phyloP scores from a whole-genome alignment of 1,139 yeast genomes.

The Yarrowia galli region DNA sequence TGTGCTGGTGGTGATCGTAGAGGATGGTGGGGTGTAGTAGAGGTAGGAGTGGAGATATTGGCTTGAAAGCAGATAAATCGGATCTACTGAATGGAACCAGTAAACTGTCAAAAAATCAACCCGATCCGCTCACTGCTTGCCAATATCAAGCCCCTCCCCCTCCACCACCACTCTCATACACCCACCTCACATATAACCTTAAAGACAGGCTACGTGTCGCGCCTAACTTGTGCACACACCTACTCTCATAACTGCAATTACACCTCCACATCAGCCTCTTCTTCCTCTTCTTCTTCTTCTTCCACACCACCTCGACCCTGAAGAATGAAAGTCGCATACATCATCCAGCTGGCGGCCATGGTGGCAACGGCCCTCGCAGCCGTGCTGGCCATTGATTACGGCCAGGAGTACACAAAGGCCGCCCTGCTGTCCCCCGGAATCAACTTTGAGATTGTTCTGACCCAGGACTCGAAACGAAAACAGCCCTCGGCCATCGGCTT shows the following conservation, averaged over 20 bases:
- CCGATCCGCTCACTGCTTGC: not conserved
- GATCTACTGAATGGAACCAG: too few relatives aligned
- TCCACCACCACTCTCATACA: not conserved
- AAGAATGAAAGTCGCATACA: conserved; percentile 19
- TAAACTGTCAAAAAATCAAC: not conserved
- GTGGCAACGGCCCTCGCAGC: conserved; percentile 54
- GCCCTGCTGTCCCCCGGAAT: conserved; percentile 90
- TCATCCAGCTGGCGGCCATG: conserved; percentile 36
- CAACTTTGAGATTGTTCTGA: conserved; percentile 83
- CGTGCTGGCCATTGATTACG: conserved; percentile 86
- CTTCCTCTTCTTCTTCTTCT: not conserved
- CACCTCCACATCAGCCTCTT: too few relatives aligned
- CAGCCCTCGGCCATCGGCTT: conserved; percentile 82
- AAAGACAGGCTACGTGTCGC: conserved; percentile 28
- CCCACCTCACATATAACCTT: not conserved
- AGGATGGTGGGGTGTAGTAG: not conserved
- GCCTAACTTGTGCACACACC: too few relatives aligned
- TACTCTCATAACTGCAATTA: too few relatives aligned
- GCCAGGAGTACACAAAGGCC: conserved; percentile 88
- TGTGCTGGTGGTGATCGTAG: not conserved
- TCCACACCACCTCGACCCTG: not conserved
- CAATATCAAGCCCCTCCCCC: not conserved
- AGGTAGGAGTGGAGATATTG: too few relatives aligned
- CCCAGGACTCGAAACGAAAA: conserved; percentile 91
- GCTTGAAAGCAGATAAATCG: too few relatives aligned